A percentile compares a stretch with the other conserved stretches of the same genome.
phyloP scores from a whole-genome alignment of 306 rosid species.

The Gleditsia sinensis region DNA sequence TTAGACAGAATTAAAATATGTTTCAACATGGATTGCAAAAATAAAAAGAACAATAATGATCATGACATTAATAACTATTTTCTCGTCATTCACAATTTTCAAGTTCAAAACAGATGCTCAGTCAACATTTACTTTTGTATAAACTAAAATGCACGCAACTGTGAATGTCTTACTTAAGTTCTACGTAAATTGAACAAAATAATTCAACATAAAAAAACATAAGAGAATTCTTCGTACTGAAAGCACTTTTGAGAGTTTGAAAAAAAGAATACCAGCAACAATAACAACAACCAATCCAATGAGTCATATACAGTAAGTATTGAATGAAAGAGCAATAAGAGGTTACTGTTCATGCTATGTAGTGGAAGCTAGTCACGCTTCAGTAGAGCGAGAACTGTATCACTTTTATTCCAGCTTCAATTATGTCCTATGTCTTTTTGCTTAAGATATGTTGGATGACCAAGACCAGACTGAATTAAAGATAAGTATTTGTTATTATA shows the following conservation, averaged over 20 bases:
- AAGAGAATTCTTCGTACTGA: no score
- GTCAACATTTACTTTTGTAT: background rate
- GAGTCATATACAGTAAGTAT: no score
- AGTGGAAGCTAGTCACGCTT: no score
- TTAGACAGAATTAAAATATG: constrained; percentile 3
- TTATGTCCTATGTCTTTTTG: background rate
- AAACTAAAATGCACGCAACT: no score
- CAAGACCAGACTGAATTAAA: background rate
- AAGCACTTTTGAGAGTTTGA: no score
- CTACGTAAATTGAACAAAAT: no score
- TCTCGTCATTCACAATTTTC: background rate
- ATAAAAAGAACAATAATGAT: background rate
- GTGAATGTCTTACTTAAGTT: no score
- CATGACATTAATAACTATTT: background rate
- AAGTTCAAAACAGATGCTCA: background rate
- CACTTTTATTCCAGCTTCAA: background rate
- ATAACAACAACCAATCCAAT: no score
- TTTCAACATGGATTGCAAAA: background rate
- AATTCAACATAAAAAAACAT: no score
- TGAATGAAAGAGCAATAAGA: no score
- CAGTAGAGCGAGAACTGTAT: background rate
- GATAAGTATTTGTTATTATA: background rate
- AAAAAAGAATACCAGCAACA: no score
- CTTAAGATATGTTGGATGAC: background rate
- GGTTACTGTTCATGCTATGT: no score